A percentile compares a stretch with the other conserved stretches of the same genome.
Conservation (phyloP, 768 basidiomycete species). For the Podaxis pistillaris region DNA sequence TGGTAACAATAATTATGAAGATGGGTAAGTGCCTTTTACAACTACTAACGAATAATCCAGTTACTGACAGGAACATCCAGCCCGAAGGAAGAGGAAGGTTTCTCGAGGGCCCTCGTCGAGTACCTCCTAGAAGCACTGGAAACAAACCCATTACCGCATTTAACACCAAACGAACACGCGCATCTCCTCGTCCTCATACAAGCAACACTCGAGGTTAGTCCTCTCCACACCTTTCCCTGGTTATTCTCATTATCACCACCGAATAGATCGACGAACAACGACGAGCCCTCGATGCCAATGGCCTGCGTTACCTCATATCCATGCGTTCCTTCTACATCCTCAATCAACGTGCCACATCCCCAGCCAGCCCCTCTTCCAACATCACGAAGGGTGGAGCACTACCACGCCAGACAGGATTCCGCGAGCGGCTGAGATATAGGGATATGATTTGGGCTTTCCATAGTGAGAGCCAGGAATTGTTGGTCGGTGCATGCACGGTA, state of each 20-base stretch:
- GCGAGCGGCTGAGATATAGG: slow-evolving; percentile 83
- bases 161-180: slow-evolving; percentile 79
- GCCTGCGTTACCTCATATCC: slow-evolving; percentile 88
- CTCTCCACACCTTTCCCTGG: slow-evolving; percentile 13
- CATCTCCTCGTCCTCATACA: slow-evolving; percentile 84
- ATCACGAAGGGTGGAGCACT: slow-evolving; percentile 44
- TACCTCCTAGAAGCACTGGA: slow-evolving; percentile 67
- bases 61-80: slow-evolving; percentile 25
- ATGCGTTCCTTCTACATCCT: slow-evolving; percentile 90
- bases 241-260: slow-evolving; percentile 1
- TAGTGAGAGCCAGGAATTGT: slow-evolving; percentile 87
- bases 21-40: slow-evolving; percentile 39
- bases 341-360: slow-evolving; percentile 53
- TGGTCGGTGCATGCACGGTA: slow-evolving; percentile 65
- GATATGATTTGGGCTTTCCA: slow-evolving; percentile 98
- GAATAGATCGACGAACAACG: slow-evolving; percentile 83
- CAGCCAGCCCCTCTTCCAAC: slow-evolving; percentile 36
- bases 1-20: slow-evolving; percentile 31
- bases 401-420: slow-evolving; percentile 49
- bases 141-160: slow-evolving; percentile 58
- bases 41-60: not conserved
- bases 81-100: slow-evolving; percentile 47
- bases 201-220: slow-evolving; percentile 74
- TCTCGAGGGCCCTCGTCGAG: slow-evolving; percentile 59
- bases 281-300: slow-evolving; percentile 89